Percentiles rank a stretch among this genome's conserved stretches.
phyloP scores from a whole-genome alignment of 441 rosid species.

The Croton laevigatus region DNA sequence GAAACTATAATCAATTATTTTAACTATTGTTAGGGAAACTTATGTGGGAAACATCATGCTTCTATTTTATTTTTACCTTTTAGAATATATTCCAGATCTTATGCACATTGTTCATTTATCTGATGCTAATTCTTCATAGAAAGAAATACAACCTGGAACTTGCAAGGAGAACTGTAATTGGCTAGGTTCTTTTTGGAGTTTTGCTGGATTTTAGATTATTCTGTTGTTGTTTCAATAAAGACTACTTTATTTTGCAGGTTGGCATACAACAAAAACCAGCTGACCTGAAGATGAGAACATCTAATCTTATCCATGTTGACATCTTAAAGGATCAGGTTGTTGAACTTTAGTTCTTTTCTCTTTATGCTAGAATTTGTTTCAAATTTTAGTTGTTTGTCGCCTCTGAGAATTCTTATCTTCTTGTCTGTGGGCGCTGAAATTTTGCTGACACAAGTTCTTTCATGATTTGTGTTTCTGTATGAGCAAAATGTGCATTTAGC shows the following conservation, averaged over 20 bases:
- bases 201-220: conserved; percentile 9
- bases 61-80: neutral
- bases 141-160: neutral
- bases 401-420: neutral
- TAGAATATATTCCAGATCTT: neutral
- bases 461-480: neutral
- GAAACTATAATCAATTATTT: neutral
- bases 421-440: neutral
- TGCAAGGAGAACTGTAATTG: neutral
- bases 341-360: conserved; percentile 11
- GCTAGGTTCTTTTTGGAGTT: neutral
- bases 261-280: conserved; percentile 72
- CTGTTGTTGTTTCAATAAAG: conserved; percentile 19
- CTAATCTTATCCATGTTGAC: conserved; percentile 68
- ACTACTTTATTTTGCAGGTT: conserved; percentile 44
- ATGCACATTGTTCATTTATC: neutral
- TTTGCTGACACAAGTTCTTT: neutral
- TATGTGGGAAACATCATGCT: neutral
- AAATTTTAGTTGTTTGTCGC: neutral
- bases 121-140: neutral
- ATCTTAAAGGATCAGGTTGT: conserved; percentile 77
- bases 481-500: neutral
- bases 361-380: neutral
- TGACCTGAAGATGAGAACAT: conserved; percentile 78
- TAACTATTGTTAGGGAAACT: neutral